Evolutionary conservation across 805 yeast genomes (phyloP).

Genomic region (Deakozyma indianensis): DNA sequence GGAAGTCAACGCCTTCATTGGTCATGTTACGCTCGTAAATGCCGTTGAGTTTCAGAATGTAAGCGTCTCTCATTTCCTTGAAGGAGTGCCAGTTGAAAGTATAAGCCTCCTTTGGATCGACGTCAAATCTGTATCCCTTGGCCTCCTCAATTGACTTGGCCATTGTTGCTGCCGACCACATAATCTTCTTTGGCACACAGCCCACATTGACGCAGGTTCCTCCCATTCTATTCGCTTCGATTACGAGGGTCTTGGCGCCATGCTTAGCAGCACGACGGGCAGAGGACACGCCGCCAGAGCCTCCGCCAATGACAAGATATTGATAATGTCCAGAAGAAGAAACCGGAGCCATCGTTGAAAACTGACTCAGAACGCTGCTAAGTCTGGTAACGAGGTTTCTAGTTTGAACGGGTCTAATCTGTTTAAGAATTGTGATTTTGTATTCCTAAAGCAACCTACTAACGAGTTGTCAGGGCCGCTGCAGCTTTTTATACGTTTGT

Average conservation of each 20-base stretch:
- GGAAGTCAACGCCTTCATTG: slow-evolving; percentile 77
- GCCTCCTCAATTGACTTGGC: slow-evolving; percentile 68
- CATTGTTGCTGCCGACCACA: slow-evolving; percentile 95
- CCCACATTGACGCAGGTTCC: slow-evolving; percentile 99
- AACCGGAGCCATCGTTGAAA: slow-evolving; percentile 39
- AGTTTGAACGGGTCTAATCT: not conserved
- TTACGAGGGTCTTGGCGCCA: slow-evolving; percentile 75
- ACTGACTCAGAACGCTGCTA: slow-evolving; percentile 1
- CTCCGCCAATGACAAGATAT: slow-evolving; percentile 94
- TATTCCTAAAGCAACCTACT: no score
- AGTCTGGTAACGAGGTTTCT: slow-evolving; percentile 1
- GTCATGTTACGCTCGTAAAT: slow-evolving; percentile 79
- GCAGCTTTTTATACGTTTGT: no score
- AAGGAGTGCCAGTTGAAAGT: slow-evolving; percentile 72
- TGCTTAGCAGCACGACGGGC: slow-evolving; percentile 88
- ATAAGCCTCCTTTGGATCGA: slow-evolving; percentile 35
- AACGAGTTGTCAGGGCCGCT: no score
- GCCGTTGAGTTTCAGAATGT: slow-evolving; percentile 74
- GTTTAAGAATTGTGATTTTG: not conserved
- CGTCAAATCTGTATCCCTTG: slow-evolving; percentile 66
- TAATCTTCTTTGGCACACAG: slow-evolving; percentile 96
- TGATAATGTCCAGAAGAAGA: slow-evolving; percentile 45
- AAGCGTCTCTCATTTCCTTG: slow-evolving; percentile 86
- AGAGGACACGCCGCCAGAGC: slow-evolving; percentile 98
- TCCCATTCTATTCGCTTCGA: slow-evolving; percentile 75